A percentile compares a stretch with the other conserved stretches of the same genome.
Evolutionary conservation across 345 rosid genomes (phyloP).

Genomic region (Brassica juncea): DNA sequence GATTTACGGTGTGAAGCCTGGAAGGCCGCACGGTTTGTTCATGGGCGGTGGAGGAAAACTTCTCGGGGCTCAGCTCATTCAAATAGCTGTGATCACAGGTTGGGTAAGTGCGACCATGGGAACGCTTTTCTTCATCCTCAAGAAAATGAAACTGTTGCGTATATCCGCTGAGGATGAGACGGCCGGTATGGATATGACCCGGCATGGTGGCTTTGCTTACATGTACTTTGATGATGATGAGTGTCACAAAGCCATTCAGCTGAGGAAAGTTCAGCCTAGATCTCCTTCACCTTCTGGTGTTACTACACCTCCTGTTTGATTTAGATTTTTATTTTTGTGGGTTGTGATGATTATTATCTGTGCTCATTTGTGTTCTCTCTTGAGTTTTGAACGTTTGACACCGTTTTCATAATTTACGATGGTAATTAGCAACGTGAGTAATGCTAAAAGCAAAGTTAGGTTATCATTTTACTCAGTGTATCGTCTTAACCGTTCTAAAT

Average conservation of each 20-base stretch:
- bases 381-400: not conserved
- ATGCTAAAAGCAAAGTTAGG: not conserved
- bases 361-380: conserved; percentile 10
- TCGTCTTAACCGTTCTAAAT: not conserved
- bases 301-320: conserved; percentile 30
- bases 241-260: conserved; percentile 37
- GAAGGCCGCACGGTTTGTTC: conserved; percentile 57
- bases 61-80: conserved; percentile 63
- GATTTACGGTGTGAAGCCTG: conserved; percentile 45
- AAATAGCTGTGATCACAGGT: conserved; percentile 56
- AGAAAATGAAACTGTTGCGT: conserved; percentile 56
- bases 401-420: not conserved
- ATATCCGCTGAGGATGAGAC: conserved; percentile 64
- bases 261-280: conserved; percentile 39
- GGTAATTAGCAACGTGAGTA: not conserved
- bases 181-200: conserved; percentile 80
- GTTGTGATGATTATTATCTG: conserved; percentile 1
- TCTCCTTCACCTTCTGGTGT: conserved; percentile 37
- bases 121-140: conserved; percentile 55
- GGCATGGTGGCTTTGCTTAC: conserved; percentile 85
- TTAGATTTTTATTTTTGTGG: not conserved
- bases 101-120: conserved; percentile 85
- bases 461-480: not conserved
- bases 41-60: conserved; percentile 83
- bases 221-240: conserved; percentile 62